Evolutionary conservation across 129 eudicot species (phyloP).

Genomic region (Helianthus tuberosus): DNA sequence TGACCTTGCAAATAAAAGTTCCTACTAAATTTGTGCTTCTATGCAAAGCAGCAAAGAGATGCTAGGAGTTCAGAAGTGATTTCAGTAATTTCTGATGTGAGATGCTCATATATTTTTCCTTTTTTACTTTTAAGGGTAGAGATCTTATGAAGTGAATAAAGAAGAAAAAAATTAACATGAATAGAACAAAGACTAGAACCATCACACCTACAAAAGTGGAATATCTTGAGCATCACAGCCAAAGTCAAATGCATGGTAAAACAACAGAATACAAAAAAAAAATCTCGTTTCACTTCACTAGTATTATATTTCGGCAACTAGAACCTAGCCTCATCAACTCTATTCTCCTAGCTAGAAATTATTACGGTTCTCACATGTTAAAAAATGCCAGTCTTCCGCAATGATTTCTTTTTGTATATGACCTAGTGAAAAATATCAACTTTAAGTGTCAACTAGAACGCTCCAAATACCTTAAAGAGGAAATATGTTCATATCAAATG

Average conservation of each 20-base stretch:
- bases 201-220: neutral
- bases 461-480: neutral
- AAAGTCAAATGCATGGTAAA: neutral
- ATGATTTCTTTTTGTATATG: neutral
- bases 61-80: neutral
- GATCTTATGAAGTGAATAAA: neutral
- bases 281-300: neutral
- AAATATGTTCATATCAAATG: neutral
- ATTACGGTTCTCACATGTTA: neutral
- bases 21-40: neutral
- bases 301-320: neutral
- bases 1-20: conserved; percentile 1
- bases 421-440: neutral
- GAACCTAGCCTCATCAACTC: neutral
- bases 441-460: neutral
- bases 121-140: neutral
- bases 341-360: neutral
- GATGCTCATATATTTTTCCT: neutral
- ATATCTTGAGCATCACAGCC: neutral
- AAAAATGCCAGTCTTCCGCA: neutral
- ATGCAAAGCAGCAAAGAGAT: conserved; percentile 4
- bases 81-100: neutral
- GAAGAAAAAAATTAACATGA: neutral
- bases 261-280: neutral
- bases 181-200: neutral